phyloP scores from a whole-genome alignment of 345 rosid species.

The Euphorbia lathyris region DNA sequence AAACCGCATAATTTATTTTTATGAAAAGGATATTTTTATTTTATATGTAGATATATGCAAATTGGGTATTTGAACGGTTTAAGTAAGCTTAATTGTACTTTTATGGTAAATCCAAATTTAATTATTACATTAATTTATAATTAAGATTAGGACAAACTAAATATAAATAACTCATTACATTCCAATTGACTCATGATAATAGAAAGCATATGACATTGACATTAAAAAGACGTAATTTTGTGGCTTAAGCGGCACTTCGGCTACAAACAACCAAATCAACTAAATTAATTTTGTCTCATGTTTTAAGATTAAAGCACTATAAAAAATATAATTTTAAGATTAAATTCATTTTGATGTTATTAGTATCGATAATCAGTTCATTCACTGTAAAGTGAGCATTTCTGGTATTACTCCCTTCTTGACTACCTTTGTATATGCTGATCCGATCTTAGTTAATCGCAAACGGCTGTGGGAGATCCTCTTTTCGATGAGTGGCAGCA shows the following conservation, averaged over 20 bases:
- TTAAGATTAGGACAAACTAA: too few relatives aligned
- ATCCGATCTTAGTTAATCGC: too few relatives aligned
- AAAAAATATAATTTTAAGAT: too few relatives aligned
- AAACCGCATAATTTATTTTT: too few relatives aligned
- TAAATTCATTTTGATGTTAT: too few relatives aligned
- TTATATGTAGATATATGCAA: neutral
- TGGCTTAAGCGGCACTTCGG: slow-evolving; percentile 2
- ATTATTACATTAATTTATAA: neutral
- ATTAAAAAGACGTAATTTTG: neutral
- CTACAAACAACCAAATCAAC: neutral
- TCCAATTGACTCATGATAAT: neutral
- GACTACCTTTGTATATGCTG: too few relatives aligned
- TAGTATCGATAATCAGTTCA: too few relatives aligned
- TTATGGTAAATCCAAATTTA: neutral
- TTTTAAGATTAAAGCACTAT: too few relatives aligned
- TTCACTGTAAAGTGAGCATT: too few relatives aligned
- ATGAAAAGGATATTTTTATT: slow-evolving; percentile 6
- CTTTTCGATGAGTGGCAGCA: too few relatives aligned
- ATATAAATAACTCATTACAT: neutral
- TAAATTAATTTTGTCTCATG: neutral
- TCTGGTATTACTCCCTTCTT: too few relatives aligned
- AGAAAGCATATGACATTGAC: neutral
- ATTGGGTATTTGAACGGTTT: neutral
- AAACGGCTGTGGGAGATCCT: too few relatives aligned
- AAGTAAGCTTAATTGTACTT: neutral